Evolutionary conservation across 2,329 filamentous ascomycete genomes (phyloP), one percentile per base, ranked within the genome.

Genomic region (Falciphora oryzae): DNA sequence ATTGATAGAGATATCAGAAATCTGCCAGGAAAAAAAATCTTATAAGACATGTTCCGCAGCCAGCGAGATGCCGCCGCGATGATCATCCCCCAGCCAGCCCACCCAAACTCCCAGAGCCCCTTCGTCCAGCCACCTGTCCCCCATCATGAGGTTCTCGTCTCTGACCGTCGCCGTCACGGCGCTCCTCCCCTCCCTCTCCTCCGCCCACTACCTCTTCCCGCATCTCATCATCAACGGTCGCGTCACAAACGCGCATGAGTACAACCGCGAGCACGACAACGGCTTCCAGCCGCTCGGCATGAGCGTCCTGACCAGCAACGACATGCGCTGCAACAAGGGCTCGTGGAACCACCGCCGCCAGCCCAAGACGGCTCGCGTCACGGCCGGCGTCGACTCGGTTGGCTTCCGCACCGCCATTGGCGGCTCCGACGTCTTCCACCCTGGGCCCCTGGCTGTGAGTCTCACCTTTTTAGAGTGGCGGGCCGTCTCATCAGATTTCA

Each of bases 151-250:
- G 59, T 61, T 18, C 32, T 44, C 38, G 4, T 16, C 31, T 29
- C 32, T 61, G 18, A 38, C 38, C 32, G 32, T 27, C 31, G 59
- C 59, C 59, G 29, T 35, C 29, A 18, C 59, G 29, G 32, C 59
- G 59, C n/a, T 61, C 14, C n/a, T 61, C 6, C 66, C 71, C 63
- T 67, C 70, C 61, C 59, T 71, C 64, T 70, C 66, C 2, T 70
- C 69, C 4, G 72, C 70, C 32, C 72, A 73, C 64, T 73, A 73
- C 67, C 70, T 73, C 67, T 73, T 73, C 64, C 71, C 73, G 50
- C 65, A 67, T 62, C 65, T 66, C 57, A 65, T 72, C 63, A 64
- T 67, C 65, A 69, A 72, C 64, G 71, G 71, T 25, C 64, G 63
- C 22, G 59, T 65, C 25, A 63, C 64, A 5, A 50, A 65, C 5